Conservation (phyloP, 306 rosid species). For the Glycyrrhiza uralensis region DNA sequence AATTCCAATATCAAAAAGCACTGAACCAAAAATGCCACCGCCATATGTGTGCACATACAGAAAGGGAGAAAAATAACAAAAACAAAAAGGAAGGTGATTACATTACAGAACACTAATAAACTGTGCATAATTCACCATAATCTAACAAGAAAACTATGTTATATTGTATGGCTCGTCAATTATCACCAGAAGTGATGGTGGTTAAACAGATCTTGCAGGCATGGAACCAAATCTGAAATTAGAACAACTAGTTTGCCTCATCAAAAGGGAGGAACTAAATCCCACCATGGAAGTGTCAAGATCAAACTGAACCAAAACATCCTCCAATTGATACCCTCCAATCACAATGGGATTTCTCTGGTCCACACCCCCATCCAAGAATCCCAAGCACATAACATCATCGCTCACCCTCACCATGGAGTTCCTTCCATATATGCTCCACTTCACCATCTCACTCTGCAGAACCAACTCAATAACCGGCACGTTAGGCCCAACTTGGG, state of each 20-base stretch:
- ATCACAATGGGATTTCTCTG: slow-evolving; percentile 44
- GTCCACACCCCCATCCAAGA: slow-evolving; percentile 65
- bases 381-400: slow-evolving; percentile 58
- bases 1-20: slow-evolving; percentile 6
- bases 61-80: background rate
- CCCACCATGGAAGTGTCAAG: slow-evolving; percentile 62
- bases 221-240: slow-evolving; percentile 23
- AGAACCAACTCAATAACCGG: slow-evolving; percentile 59
- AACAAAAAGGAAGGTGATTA: background rate
- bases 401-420: slow-evolving; percentile 59
- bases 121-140: slow-evolving; percentile 19
- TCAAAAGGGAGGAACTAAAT: slow-evolving; percentile 53
- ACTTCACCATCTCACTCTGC: slow-evolving; percentile 81
- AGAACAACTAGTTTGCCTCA: slow-evolving; percentile 40
- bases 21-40: slow-evolving; percentile 2
- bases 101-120: slow-evolving; percentile 26
- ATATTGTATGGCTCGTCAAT: background rate
- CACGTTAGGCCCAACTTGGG: slow-evolving; percentile 33
- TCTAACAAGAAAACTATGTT: slow-evolving; percentile 1
- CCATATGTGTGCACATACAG: background rate
- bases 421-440: slow-evolving; percentile 63
- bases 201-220: slow-evolving; percentile 5
- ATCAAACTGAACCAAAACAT: slow-evolving; percentile 60
- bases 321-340: slow-evolving; percentile 78
- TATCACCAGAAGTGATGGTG: background rate